Base-by-base conservation (phyloP, 2,329 filamentous ascomycete species). In the Rhinocladiella similis region DNA sequence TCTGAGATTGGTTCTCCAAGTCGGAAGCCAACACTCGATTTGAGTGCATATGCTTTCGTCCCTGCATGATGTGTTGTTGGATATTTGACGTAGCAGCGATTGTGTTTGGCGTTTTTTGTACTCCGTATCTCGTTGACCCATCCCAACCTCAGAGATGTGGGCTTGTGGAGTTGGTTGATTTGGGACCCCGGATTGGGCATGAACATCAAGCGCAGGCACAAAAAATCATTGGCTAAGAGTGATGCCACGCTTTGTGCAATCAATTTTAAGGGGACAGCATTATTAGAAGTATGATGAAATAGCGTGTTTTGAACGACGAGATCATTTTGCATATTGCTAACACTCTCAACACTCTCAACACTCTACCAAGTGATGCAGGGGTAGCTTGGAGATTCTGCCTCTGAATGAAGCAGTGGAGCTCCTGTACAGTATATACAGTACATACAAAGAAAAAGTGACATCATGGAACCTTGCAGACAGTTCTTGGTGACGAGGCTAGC, bases 21-120 rank as follows among this genome's bases (percentile, higher is more conserved):
- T 10, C 46, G 27, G 27, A 59, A 61, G 2, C 56, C 65, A 13
- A 49, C 62, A 35, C 65, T 75, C 49, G 66, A 75, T 59, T 62
- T 75, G 25, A 68, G 70, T 56, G 67, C 65, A 38, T 75, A 74
- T 62, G 69, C 69, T 20, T 75, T 73, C 63, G 63, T 65, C 18
- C 60, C 67, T 14, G 50, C 53, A 25, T 61, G 55, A 60, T 48
- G 46, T 45, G 42, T 54, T 56, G 52, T 54, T 56, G 52, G 56
- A 50, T 35, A 47, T 53, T 47, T 41, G 35, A 20, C 6, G 46
- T 50, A 48, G 48, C 38, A 49, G 54, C 41, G 29, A 52, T 57
- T 48, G 38, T 43, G 43, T 33, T 29, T 39, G 56, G 53, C 38
- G 56, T 59, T 52, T 33, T 19, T n/a, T 4, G 25, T 27, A 27